Evolutionary conservation across 441 rosid species (phyloP).

Genomic region (Corymbia citriodora): DNA sequence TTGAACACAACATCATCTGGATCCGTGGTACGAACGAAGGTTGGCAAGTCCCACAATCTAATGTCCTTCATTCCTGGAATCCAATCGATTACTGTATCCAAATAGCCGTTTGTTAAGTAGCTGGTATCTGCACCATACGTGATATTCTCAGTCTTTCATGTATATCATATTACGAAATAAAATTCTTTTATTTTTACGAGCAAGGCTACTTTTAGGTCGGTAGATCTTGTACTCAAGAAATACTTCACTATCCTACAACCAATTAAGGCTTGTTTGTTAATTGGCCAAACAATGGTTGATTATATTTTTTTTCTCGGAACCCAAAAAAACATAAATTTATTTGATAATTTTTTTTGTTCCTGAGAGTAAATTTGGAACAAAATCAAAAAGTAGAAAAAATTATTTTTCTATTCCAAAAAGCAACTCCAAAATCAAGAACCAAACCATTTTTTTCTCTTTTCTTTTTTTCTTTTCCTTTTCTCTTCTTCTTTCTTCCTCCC

Average conservation of each 20-base stretch:
- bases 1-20: background rate
- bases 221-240: background rate
- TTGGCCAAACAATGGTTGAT: too few species aligned
- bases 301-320: too few species aligned
- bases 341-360: too few species aligned
- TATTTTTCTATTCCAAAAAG: too few species aligned
- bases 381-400: too few species aligned
- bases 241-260: background rate
- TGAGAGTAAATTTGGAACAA: too few species aligned
- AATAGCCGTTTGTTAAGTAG: background rate
- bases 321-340: too few species aligned
- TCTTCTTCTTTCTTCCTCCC: too few species aligned
- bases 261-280: too few species aligned
- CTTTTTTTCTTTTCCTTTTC: too few species aligned
- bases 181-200: background rate
- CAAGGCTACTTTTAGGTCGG: background rate
- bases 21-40: background rate
- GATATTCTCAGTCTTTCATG: background rate
- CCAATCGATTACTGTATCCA: background rate
- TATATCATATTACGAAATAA: background rate
- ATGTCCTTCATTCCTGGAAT: background rate
- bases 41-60: background rate
- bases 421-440: too few species aligned
- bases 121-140: background rate
- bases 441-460: too few species aligned